Base-by-base conservation (phyloP, 225 moss, liverwort and hornwort species). In the Thuidium tamariscinum region DNA sequence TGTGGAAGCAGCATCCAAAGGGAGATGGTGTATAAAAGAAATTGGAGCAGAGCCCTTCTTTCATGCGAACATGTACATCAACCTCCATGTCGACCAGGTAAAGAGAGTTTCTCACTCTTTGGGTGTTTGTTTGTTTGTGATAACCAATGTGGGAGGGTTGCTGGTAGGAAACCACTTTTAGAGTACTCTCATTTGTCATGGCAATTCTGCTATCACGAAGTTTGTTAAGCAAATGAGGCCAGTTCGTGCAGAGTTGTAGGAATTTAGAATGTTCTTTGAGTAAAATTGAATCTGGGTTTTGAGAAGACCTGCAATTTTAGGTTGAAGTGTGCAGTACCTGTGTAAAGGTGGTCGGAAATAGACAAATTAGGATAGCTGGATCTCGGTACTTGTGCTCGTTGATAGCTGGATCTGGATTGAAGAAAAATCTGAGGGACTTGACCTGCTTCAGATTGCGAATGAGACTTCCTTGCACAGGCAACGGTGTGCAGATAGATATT, bases 61-160 rank as follows among this genome's bases (percentile, higher is more conserved):
- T 42, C 97, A 95, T 83, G 97, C 96, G 20, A 97, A 97, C 74
- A 94, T 96, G 96, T 95, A 94, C 52, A 86, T 90, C 64, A 93
- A 94, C 87, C 93, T 96, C 61, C 87, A 81, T 76, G 91, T 95
- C 42, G 80, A 84, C 76, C 93, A 95, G 93, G 91, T 94, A 79
- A 76, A 80, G 77, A 68, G 68, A 48, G 11, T 48, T 54, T 21
- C 34, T 60, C 39, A 37, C 49, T 77, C 22, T 39, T 44, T 83
- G 90, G 84, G 85, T 64, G 62, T 39, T 54, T 52, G 41, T 75
- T 51, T 54, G 75, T 83, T 76, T 55, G 80, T 39, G 44, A 64
- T 25, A 25, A 87, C 10, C 17, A 63, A 52, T 73, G 62, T 63
- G 41, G 7, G 49, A 8, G 41, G 11, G 5, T 64, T 84, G 64